Evolutionary conservation across 2,329 filamentous ascomycete species (phyloP).

Genomic region (Microsporum canis): DNA sequence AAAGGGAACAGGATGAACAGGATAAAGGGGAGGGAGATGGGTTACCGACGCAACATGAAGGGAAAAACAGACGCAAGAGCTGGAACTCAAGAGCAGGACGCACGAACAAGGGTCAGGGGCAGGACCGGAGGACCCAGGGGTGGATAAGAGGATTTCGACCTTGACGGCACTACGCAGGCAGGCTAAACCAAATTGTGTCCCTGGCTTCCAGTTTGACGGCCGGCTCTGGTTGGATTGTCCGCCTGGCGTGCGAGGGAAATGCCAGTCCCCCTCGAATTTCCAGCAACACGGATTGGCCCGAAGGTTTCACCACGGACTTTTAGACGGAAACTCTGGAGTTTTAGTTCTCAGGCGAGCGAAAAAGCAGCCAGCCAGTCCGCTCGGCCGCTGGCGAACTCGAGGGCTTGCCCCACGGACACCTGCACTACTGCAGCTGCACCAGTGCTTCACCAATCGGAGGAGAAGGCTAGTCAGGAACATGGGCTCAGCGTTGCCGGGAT

Average conservation of each 20-base stretch:
- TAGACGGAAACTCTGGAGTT: neutral
- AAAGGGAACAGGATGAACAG: neutral
- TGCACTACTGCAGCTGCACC: neutral
- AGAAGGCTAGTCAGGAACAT: neutral
- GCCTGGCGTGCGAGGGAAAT: neutral
- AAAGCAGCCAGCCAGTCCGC: neutral
- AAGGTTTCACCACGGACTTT: slow-evolving; percentile 4
- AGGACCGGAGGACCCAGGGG: neutral
- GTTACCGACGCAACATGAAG: neutral
- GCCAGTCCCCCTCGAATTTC: neutral
- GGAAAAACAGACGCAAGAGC: slow-evolving; percentile 1
- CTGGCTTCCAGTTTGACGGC: neutral
- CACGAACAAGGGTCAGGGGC: neutral
- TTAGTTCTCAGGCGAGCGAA: neutral
- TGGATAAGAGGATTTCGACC: neutral
- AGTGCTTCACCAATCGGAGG: slow-evolving; percentile 2
- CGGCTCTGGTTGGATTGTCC: neutral
- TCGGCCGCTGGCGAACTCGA: slow-evolving; percentile 1
- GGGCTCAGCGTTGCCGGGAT: neutral
- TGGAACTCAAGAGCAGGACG: neutral
- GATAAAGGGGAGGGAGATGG: neutral
- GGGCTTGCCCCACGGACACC: neutral
- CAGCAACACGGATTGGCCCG: slow-evolving; percentile 4
- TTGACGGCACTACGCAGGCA: neutral
- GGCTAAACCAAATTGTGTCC: neutral